Percentiles rank a stretch among this genome's conserved stretches.
Conservation (phyloP, 768 basidiomycete genomes). For the Boletus speciosus region DNA sequence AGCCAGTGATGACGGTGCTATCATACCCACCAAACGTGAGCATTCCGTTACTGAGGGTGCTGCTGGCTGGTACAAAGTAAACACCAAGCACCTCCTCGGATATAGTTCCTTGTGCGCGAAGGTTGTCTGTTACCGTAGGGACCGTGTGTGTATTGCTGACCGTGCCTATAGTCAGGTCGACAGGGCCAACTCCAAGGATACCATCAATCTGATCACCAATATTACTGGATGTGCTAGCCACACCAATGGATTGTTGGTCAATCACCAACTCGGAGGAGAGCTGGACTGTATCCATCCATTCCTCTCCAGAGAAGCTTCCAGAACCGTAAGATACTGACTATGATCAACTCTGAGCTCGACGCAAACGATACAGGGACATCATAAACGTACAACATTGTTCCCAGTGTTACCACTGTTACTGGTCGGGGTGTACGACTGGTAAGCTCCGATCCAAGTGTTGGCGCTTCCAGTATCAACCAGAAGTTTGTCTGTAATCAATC, state of each 20-base stretch:
- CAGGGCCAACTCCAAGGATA: constrained; percentile 37
- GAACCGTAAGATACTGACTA: constrained; percentile 3
- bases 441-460: constrained; percentile 28
- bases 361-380: background rate
- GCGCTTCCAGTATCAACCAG: constrained; percentile 32
- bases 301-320: constrained; percentile 10
- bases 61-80: constrained; percentile 25
- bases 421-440: constrained; percentile 9
- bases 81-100: constrained; percentile 27
- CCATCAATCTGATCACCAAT: constrained; percentile 33
- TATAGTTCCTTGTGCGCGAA: constrained; percentile 27
- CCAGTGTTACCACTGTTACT: constrained; percentile 18
- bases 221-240: constrained; percentile 25
- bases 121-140: constrained; percentile 37
- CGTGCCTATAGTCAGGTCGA: constrained; percentile 29
- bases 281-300: constrained; percentile 9
- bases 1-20: background rate
- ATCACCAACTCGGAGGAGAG: constrained; percentile 2
- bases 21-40: constrained; percentile 29
- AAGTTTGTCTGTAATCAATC: constrained; percentile 20
- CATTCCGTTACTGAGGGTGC: constrained; percentile 3
- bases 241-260: constrained; percentile 33
- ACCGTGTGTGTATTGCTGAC: constrained; percentile 8
- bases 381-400: constrained; percentile 13
- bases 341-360: background rate